Evolutionary conservation across 2,329 filamentous ascomycete genomes (phyloP).

Genomic region (Ceratocystis eucalypticola): DNA sequence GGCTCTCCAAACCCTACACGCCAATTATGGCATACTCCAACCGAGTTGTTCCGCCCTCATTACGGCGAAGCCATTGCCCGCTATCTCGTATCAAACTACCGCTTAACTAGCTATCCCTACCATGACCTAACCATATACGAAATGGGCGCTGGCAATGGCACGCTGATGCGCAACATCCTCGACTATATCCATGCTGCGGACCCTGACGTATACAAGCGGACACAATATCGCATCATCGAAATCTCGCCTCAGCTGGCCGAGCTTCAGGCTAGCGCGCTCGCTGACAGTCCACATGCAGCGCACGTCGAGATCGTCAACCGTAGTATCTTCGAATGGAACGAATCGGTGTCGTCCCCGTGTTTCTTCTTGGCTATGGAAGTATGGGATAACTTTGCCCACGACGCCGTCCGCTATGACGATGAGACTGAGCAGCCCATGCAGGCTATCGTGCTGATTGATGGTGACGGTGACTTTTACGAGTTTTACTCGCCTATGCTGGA

Average conservation of each 20-base stretch:
- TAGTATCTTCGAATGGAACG: conserved; percentile 88
- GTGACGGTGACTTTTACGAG: conserved; percentile 80
- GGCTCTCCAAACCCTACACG: conserved; percentile 56
- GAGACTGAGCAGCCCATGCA: conserved; percentile 69
- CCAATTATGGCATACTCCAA: conserved; percentile 96
- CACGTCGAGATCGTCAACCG: conserved; percentile 92
- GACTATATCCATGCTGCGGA: conserved; percentile 88
- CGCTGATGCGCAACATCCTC: conserved; percentile 93
- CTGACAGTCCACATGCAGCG: conserved; percentile 55
- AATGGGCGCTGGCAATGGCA: conserved; percentile 94
- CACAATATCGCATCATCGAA: conserved; percentile 90
- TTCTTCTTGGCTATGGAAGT: conserved; percentile 98
- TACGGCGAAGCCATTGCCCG: conserved; percentile 96
- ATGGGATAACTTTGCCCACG: conserved; percentile 96
- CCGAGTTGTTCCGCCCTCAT: conserved; percentile 88
- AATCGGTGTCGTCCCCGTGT: conserved; percentile 78
- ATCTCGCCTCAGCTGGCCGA: conserved; percentile 72
- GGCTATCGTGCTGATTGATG: conserved; percentile 75
- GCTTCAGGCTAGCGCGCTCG: conserved; percentile 60
- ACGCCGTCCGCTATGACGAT: conserved; percentile 64
- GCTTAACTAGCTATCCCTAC: conserved; percentile 84
- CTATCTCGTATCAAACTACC: conserved; percentile 92
- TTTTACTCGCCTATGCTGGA: conserved; percentile 77
- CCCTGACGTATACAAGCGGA: conserved; percentile 84
- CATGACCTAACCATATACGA: conserved; percentile 97